Percentiles rank a stretch among this genome's conserved stretches.
Conservation (phyloP, 495 filamentous ascomycete genomes). For the Letharia columbiana region DNA sequence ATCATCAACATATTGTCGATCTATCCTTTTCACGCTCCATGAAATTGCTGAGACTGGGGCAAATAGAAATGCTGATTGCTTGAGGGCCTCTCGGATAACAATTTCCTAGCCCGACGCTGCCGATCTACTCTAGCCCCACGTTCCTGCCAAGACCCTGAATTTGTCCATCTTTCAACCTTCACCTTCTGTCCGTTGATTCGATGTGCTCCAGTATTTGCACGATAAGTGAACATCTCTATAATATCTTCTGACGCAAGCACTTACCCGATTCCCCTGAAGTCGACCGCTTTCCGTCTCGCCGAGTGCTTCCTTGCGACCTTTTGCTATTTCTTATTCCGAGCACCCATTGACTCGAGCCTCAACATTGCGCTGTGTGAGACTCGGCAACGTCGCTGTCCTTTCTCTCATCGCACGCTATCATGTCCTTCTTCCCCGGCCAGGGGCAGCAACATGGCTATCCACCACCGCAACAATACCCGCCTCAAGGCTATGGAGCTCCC, state of each 20-base stretch:
- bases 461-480: constrained; percentile 36
- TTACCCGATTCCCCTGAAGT: neutral
- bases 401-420: constrained; percentile 14
- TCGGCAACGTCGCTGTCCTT: neutral
- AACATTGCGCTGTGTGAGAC: neutral
- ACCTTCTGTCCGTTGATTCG: neutral
- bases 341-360: neutral
- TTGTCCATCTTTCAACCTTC: neutral
- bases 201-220: neutral
- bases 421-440: constrained; percentile 46
- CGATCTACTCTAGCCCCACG: neutral
- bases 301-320: neutral
- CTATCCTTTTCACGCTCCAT: too few species aligned
- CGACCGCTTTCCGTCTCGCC: neutral
- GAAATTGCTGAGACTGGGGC: too few species aligned
- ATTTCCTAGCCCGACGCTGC: too few species aligned
- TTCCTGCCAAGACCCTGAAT: neutral
- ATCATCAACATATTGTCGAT: neutral
- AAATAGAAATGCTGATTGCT: too few species aligned
- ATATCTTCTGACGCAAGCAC: neutral
- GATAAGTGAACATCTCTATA: neutral
- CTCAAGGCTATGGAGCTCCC: constrained; percentile 32
- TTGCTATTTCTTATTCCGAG: neutral
- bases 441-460: constrained; percentile 40
- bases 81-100: too few species aligned